phyloP scores from a whole-genome alignment of 2,329 filamentous ascomycete species.

The Hymenotorrendiella dingleyae region DNA sequence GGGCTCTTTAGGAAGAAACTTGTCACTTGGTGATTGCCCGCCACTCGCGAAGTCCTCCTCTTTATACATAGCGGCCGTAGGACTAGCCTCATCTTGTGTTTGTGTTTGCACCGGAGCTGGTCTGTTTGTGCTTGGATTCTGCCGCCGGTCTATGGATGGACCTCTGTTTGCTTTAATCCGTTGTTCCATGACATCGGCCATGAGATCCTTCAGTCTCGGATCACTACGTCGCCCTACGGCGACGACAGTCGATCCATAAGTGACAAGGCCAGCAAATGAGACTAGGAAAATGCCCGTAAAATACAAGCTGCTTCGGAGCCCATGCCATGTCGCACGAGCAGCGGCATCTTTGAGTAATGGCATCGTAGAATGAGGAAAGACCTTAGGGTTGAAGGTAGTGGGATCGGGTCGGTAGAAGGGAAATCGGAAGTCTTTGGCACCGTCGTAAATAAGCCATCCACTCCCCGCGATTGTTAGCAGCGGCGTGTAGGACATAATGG shows the following conservation, averaged over 20 bases:
- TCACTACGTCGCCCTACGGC: conserved; percentile 24
- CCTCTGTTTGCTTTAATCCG: conserved; percentile 6
- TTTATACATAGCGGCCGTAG: conserved; percentile 20
- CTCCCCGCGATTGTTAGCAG: conserved; percentile 22
- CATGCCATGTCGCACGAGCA: conserved; percentile 22
- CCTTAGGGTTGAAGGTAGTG: conserved; percentile 17
- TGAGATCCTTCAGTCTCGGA: conserved; percentile 21
- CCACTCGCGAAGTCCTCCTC: conserved; percentile 8
- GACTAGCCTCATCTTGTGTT: conserved; percentile 24
- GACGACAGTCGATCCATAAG: conserved; percentile 22
- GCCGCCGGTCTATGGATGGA: not conserved
- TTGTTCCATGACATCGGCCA: conserved; percentile 9
- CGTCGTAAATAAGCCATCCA: conserved; percentile 19
- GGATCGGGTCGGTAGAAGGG: conserved; percentile 28
- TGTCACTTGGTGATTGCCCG: no score
- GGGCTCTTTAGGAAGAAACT: no score
- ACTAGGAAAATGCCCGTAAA: conserved; percentile 16
- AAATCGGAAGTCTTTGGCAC: conserved; percentile 21
- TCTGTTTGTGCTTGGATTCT: not conserved
- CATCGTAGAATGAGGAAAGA: not conserved
- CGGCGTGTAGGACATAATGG: conserved; percentile 23
- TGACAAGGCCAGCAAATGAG: conserved; percentile 16
- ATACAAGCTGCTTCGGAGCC: conserved; percentile 20
- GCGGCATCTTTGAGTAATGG: conserved; percentile 12
- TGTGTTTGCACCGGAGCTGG: not conserved